Percentiles rank a stretch among this genome's conserved stretches.
Evolutionary conservation across 768 basidiomycete genomes (phyloP).

Genomic region (Tubosaeta brunneosetosa): DNA sequence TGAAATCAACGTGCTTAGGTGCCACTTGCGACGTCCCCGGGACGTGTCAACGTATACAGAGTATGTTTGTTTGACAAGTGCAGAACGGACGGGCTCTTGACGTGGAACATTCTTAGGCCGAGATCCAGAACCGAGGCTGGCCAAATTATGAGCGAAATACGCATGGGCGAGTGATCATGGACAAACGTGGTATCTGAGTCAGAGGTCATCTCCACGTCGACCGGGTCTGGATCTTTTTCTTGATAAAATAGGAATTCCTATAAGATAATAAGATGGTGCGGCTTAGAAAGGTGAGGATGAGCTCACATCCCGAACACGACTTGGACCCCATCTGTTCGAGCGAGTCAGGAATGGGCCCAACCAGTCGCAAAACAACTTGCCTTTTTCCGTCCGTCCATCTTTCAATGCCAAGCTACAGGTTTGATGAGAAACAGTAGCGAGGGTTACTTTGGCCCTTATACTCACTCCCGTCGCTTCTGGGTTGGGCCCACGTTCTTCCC

Average conservation of each 20-base stretch:
- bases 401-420: constrained; percentile 61
- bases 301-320: constrained; percentile 69
- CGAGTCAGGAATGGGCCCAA: not conserved
- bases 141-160: constrained; percentile 6
- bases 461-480: constrained; percentile 63
- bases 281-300: not conserved
- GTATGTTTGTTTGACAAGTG: constrained; percentile 76
- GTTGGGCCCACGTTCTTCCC: constrained; percentile 74
- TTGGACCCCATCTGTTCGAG: constrained; percentile 63
- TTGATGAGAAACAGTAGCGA: constrained; percentile 2
- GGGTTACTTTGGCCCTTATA: constrained; percentile 8
- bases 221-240: constrained; percentile 54
- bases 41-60: constrained; percentile 69
- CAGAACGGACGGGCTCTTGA: constrained; percentile 35
- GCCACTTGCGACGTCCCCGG: constrained; percentile 73
- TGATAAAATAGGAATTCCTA: constrained; percentile 79
- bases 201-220: constrained; percentile 44
- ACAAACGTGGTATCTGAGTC: constrained; percentile 51
- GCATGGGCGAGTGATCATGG: not conserved
- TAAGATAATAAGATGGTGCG: constrained; percentile 1
- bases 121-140: constrained; percentile 29
- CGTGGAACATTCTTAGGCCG: constrained; percentile 21
- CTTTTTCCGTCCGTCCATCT: constrained; percentile 76
- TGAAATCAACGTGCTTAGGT: constrained; percentile 54
- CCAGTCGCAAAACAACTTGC: constrained; percentile 7